Conservation (phyloP, 2,329 filamentous ascomycete genomes). For the Microdochium bolleyi region DNA sequence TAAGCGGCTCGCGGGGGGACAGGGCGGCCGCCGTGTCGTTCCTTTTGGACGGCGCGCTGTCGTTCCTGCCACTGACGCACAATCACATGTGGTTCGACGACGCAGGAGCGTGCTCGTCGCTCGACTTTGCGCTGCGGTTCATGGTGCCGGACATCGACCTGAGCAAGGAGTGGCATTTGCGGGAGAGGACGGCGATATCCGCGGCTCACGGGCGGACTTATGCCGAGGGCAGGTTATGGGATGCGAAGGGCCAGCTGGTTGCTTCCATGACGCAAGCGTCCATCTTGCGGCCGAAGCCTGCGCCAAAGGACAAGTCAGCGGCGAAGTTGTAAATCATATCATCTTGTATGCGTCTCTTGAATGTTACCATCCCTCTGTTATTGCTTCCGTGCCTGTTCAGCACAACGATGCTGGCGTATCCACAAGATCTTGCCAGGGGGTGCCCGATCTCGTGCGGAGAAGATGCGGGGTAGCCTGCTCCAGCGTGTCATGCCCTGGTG, state of each 20-base stretch:
- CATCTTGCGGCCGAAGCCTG: constrained; percentile 18
- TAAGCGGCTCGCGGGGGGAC: constrained; percentile 2
- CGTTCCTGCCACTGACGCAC: constrained; percentile 34
- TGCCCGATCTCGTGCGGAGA: no score
- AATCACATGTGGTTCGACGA: constrained; percentile 34
- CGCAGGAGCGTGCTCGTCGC: constrained; percentile 30
- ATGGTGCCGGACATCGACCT: constrained; percentile 29
- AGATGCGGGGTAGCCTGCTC: no score
- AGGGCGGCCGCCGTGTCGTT: constrained; percentile 31
- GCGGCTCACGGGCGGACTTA: constrained; percentile 33
- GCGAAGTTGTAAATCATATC: not conserved
- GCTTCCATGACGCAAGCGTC: constrained; percentile 41
- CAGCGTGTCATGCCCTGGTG: no score
- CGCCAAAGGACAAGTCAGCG: not conserved
- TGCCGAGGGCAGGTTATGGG: constrained; percentile 34
- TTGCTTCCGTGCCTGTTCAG: no score
- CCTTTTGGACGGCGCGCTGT: constrained; percentile 32
- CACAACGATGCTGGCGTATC: no score
- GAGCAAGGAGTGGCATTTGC: constrained; percentile 29
- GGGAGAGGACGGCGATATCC: constrained; percentile 27
- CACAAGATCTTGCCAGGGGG: no score
- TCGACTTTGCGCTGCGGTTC: constrained; percentile 41
- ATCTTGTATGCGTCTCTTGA: not conserved
- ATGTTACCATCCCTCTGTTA: not conserved
- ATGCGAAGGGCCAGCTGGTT: constrained; percentile 31